phyloP scores from a whole-genome alignment of 306 rosid genomes.

The Clitoria ternatea region DNA sequence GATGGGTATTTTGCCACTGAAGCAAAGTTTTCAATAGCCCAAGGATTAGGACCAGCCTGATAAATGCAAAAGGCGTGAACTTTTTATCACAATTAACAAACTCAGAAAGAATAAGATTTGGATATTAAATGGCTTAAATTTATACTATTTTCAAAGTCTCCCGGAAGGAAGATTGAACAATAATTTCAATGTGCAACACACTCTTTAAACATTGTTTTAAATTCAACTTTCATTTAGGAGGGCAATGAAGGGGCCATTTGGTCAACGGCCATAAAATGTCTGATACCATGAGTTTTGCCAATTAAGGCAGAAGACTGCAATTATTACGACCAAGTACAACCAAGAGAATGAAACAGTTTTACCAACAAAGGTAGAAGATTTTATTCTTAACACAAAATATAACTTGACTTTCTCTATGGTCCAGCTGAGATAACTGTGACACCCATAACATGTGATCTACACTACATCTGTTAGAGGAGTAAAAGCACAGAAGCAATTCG shows the following conservation, averaged over 20 bases:
- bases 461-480: background rate
- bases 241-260: background rate
- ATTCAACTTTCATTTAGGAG: background rate
- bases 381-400: background rate
- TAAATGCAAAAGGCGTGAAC: conserved; percentile 21
- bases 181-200: background rate
- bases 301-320: background rate
- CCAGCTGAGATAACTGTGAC: background rate
- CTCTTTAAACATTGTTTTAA: background rate
- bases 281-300: background rate
- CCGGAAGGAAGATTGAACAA: background rate
- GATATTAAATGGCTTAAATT: conserved; percentile 13
- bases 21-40: conserved; percentile 89
- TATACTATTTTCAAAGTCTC: background rate
- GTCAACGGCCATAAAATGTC: background rate
- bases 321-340: background rate
- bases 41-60: conserved; percentile 92
- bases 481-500: background rate
- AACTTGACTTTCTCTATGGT: background rate
- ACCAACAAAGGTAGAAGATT: background rate
- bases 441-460: background rate
- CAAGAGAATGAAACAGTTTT: background rate
- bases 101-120: background rate
- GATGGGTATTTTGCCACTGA: conserved; percentile 80
- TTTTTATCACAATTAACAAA: conserved; percentile 20